Base-by-base conservation (phyloP, 768 basidiomycete genomes). In the Heimioporus sp. region DNA sequence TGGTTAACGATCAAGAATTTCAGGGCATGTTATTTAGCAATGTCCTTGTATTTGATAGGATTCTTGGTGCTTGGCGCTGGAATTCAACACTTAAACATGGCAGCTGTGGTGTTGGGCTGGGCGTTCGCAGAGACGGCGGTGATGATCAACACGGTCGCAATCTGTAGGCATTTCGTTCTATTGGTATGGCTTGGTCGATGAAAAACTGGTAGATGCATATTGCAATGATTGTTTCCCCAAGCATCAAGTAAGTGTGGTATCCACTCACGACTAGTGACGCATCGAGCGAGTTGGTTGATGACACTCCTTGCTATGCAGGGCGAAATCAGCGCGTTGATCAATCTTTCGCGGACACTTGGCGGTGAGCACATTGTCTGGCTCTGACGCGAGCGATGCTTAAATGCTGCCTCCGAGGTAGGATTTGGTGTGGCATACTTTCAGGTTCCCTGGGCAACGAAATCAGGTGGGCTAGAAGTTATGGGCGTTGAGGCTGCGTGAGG, bases 301-400 rank as follows among this genome's bases (percentile, higher is more conserved):
- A 54, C 11, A 2, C 17, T 15, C 30, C 9, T 32, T n/a, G 19
- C 21, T 9, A 2, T 9, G 6, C 28, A 73, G 59, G 76, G 76
- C 24, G 76, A 78, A 58, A 68, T 70, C n/a, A 72, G 72, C 42
- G 73, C 76, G 6, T 57, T 78, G 36, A 62, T 77, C 57, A 78
- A 77, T 52, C 66, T 76, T 34, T 66, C 70, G 10, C 68, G 76
- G 10, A 61, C 59, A 0, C 62, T 72, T 10, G 59, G 59, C 2
- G 72, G 72, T 54, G 57, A 65, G 50, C 35, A 52, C 17, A 9
- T 19, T 2, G 2, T 16, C 43, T 38, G 2, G 43, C 19, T 51
- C 1, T 1, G 19, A 24, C 46, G 48, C 17, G 42, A 16, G 52
- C 11, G 1, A 30, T 2, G 37, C 2, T 9, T 28, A 37, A 3